These are phyloP conservation scores for Polytrichum commune DNA, from an alignment of 225 moss, liverwort and hornwort species.

Conservation along the genomic window DNA sequence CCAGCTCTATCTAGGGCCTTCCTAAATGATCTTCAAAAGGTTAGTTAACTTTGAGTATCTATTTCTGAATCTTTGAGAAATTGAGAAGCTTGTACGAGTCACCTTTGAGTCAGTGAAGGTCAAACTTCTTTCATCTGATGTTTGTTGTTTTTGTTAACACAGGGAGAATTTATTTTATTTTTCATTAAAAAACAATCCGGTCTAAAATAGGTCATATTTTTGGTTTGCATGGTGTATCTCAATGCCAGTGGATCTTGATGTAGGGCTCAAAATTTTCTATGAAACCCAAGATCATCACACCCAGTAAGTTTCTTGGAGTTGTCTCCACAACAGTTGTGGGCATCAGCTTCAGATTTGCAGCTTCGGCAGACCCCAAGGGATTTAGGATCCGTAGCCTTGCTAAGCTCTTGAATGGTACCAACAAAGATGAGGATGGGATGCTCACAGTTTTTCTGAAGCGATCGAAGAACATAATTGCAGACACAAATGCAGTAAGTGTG, in stretches of 20 bases:
- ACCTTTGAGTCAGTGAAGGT: background rate
- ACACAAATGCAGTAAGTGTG: conserved; percentile 45
- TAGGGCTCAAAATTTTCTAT: conserved; percentile 5
- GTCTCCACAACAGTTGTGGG: conserved; percentile 39
- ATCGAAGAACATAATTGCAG: conserved; percentile 27
- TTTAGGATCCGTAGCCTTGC: conserved; percentile 34
- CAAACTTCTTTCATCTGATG: too few species aligned
- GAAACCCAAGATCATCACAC: background rate
- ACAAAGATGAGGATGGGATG: conserved; percentile 29
- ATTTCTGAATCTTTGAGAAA: background rate
- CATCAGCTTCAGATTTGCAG: conserved; percentile 34
- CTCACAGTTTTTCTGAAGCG: conserved; percentile 33
- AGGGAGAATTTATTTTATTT: too few species aligned
- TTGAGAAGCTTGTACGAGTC: background rate
- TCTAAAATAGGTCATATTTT: too few species aligned
- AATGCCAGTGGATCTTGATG: background rate
- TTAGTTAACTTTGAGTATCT: conserved; percentile 7
- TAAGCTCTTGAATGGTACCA: conserved; percentile 16
- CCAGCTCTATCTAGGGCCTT: conserved; percentile 20
- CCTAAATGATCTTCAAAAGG: conserved; percentile 13
- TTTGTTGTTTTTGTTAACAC: too few species aligned
- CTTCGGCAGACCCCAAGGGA: conserved; percentile 36
- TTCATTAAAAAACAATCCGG: too few species aligned
- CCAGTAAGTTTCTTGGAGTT: conserved; percentile 27
- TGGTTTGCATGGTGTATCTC: too few species aligned